phyloP scores from a whole-genome alignment of 208 protist species.

The Acanthamoeba culbertsoni region DNA sequence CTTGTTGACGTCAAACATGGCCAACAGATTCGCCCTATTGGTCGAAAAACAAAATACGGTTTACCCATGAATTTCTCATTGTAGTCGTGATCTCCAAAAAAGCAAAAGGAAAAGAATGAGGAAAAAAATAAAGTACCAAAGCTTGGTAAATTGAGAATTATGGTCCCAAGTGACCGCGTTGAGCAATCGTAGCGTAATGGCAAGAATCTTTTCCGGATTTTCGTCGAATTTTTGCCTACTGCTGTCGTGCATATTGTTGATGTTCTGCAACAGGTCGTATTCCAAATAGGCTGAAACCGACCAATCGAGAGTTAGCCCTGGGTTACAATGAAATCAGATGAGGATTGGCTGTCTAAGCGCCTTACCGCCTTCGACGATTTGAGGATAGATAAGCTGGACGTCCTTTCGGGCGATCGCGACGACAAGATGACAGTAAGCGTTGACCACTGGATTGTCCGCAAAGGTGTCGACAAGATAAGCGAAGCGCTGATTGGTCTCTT shows the following conservation, averaged over 20 bases:
- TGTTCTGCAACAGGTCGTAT: conserved; percentile 46
- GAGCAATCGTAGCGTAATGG: neutral
- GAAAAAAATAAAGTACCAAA: neutral
- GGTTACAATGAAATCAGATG: neutral
- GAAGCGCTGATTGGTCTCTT: neutral
- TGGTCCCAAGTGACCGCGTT: conserved; percentile 41
- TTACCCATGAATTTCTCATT: neutral
- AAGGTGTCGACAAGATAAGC: neutral
- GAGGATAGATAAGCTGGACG: conserved; percentile 34
- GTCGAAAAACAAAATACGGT: neutral
- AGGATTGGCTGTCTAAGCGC: too few species aligned
- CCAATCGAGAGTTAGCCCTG: neutral
- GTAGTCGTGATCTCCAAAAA: neutral
- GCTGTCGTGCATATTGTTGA: conserved; percentile 48
- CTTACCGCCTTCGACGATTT: conserved; percentile 35
- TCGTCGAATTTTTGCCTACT: conserved; percentile 35
- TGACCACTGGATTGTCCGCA: conserved; percentile 10
- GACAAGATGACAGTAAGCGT: conserved; percentile 22
- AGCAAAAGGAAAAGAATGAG: neutral
- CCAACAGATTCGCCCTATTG: neutral
- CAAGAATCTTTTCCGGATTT: conserved; percentile 30
- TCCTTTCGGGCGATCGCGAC: conserved; percentile 1
- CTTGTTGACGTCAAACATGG: conserved; percentile 27
- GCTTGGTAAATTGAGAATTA: conserved; percentile 28
- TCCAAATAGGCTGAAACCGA: neutral